A percentile compares a stretch with the other conserved stretches of the same genome.
Evolutionary conservation across 805 yeast species (phyloP).

Genomic region (Yarrowia sp.): DNA sequence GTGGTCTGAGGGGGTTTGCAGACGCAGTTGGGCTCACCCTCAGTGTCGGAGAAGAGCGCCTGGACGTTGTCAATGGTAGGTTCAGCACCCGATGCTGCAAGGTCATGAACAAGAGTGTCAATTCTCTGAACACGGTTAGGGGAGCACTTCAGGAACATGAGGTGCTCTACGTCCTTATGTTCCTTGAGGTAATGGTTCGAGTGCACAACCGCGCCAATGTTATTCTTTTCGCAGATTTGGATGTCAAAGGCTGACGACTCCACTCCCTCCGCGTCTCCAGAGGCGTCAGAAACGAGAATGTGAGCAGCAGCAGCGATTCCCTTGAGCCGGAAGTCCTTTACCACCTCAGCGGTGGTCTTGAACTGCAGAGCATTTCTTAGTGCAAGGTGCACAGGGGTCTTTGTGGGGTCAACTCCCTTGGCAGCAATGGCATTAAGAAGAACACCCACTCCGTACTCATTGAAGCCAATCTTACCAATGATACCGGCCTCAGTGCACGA

Average conservation of each 20-base stretch:
- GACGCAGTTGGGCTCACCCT: conserved; percentile 33
- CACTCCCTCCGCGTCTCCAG: conserved; percentile 26
- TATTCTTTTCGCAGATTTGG: conserved; percentile 20
- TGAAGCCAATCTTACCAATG: conserved; percentile 40
- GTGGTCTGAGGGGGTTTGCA: conserved; percentile 31
- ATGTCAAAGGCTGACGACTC: conserved; percentile 29
- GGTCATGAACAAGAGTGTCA: conserved; percentile 24
- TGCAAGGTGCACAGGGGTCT: conserved; percentile 42
- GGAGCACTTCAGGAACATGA: conserved; percentile 20
- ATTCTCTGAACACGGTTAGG: conserved; percentile 27
- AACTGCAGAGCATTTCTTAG: conserved; percentile 39
- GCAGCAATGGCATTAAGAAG: conserved; percentile 39
- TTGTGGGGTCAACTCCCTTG: conserved; percentile 34
- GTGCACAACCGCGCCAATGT: conserved; percentile 27
- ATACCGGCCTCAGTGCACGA: conserved; percentile 41
- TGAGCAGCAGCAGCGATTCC: conserved; percentile 31
- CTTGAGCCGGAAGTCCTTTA: conserved; percentile 12
- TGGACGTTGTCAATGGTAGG: conserved; percentile 26
- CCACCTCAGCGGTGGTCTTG: conserved; percentile 32
- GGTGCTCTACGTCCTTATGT: conserved; percentile 28
- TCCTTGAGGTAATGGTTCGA: conserved; percentile 29
- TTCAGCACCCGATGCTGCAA: conserved; percentile 2
- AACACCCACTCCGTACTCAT: conserved; percentile 38
- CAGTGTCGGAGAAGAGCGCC: conserved; percentile 29
- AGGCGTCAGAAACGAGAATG: conserved; percentile 28